These are phyloP conservation scores for Actinomortierella ambigua DNA, from an alignment of 371 early-diverging fungal species.

Conservation along the genomic window DNA sequence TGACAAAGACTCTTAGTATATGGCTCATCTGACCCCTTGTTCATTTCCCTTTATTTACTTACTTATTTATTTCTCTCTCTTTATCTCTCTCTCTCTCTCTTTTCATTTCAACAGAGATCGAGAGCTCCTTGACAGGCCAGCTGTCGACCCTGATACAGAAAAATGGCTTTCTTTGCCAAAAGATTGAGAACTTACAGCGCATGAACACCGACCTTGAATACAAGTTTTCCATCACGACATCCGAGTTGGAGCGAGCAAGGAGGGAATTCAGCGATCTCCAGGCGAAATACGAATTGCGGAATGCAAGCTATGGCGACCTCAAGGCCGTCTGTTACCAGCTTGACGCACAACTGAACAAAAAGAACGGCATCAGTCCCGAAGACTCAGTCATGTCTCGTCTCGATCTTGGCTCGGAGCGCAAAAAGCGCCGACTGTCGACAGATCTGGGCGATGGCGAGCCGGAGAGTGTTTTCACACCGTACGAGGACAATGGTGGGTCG, in stretches of 20 bases:
- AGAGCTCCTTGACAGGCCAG: slow-evolving; percentile 34
- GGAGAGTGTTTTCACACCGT: slow-evolving; percentile 15
- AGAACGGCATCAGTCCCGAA: slow-evolving; percentile 30
- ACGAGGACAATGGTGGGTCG: slow-evolving; percentile 13
- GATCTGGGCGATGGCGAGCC: slow-evolving; percentile 30
- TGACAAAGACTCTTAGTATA: too few relatives aligned
- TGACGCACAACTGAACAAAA: slow-evolving; percentile 40
- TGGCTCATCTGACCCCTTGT: background rate
- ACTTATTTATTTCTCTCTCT: background rate
- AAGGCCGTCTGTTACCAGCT: slow-evolving; percentile 45
- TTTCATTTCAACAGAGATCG: slow-evolving; percentile 23
- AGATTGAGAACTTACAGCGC: slow-evolving; percentile 42
- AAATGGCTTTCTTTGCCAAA: slow-evolving; percentile 47
- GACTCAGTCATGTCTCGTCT: slow-evolving; percentile 36
- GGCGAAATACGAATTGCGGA: slow-evolving; percentile 41
- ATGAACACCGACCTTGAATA: slow-evolving; percentile 42
- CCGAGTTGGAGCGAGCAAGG: slow-evolving; percentile 40
- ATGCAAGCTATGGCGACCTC: slow-evolving; percentile 39
- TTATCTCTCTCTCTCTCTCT: background rate
- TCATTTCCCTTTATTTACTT: background rate
- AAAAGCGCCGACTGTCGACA: slow-evolving; percentile 32
- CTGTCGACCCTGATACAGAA: slow-evolving; percentile 42
- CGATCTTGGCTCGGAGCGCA: slow-evolving; percentile 15
- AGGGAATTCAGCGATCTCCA: slow-evolving; percentile 37
- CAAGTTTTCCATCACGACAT: slow-evolving; percentile 40